These are phyloP conservation scores for Vanrija humicola DNA, from an alignment of 1,284 basidiomycete species.

Conservation along the genomic window DNA sequence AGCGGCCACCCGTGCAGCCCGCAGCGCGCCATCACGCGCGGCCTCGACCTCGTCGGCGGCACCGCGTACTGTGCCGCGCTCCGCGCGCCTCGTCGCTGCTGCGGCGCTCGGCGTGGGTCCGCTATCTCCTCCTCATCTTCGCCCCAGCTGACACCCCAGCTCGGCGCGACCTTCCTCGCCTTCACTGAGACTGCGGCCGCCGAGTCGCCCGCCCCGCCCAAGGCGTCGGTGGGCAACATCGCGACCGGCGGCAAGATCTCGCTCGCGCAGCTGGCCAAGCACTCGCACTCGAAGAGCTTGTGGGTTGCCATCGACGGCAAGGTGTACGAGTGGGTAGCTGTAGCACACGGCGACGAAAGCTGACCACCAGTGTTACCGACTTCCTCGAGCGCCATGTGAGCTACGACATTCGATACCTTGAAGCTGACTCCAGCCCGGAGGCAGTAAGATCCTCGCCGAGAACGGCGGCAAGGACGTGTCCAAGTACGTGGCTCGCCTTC, in stretches of 20 bases:
- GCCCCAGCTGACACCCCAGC: constrained; percentile 3
- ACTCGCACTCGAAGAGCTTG: constrained; percentile 20
- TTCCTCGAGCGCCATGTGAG: constrained; percentile 23
- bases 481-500: constrained; percentile 7
- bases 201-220: not conserved
- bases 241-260: not conserved
- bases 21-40: too few relatives aligned
- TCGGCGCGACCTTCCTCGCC: not conserved
- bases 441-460: constrained; percentile 28
- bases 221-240: not conserved
- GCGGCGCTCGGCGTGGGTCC: not conserved
- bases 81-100: not conserved
- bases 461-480: constrained; percentile 36
- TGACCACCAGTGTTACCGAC: constrained; percentile 24
- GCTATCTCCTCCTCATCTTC: too few relatives aligned
- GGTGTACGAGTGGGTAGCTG: constrained; percentile 32
- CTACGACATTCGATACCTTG: too few relatives aligned
- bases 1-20: too few relatives aligned
- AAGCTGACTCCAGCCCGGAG: constrained; percentile 27
- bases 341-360: too few relatives aligned
- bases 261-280: constrained; percentile 24
- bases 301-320: constrained; percentile 38
- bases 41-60: too few relatives aligned
- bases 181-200: not conserved
- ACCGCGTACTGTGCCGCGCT: too few relatives aligned